Conservation (phyloP, 768 basidiomycete species). For the Pholiota microspora region DNA sequence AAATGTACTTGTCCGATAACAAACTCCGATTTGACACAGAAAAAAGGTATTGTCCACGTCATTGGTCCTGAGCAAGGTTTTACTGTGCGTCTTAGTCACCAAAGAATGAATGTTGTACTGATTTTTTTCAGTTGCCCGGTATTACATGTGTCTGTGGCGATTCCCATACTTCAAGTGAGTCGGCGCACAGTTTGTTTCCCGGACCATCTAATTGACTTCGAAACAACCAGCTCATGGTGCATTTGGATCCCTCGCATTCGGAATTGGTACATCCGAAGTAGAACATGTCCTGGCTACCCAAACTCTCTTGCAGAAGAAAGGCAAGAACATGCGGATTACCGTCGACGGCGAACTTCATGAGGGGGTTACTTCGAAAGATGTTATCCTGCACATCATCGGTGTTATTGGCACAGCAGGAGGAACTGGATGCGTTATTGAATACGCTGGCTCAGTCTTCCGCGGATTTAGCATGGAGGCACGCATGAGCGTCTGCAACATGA, state of each 20-base stretch:
- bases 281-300: slow-evolving; percentile 94
- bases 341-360: slow-evolving; percentile 80
- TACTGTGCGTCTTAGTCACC: slow-evolving; percentile 46
- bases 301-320: slow-evolving; percentile 82
- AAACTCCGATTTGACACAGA: slow-evolving; percentile 16
- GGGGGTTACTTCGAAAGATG: slow-evolving; percentile 88
- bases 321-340: slow-evolving; percentile 90
- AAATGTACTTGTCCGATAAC: background rate
- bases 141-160: slow-evolving; percentile 90
- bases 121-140: slow-evolving; percentile 56
- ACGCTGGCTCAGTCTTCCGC: slow-evolving; percentile 85
- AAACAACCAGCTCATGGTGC: slow-evolving; percentile 73
- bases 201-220: background rate
- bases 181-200: background rate
- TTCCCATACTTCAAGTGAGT: slow-evolving; percentile 88
- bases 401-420: slow-evolving; percentile 92
- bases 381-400: slow-evolving; percentile 88
- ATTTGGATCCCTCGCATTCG: slow-evolving; percentile 90
- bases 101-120: background rate
- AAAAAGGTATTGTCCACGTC: slow-evolving; percentile 78
- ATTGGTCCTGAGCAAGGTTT: slow-evolving; percentile 96
- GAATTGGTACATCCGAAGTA: slow-evolving; percentile 92
- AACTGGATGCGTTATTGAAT: slow-evolving; percentile 90
- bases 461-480: slow-evolving; percentile 87
- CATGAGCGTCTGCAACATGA: slow-evolving; percentile 94